Base-by-base conservation (phyloP, 768 basidiomycete genomes). In the Russula virescens region DNA sequence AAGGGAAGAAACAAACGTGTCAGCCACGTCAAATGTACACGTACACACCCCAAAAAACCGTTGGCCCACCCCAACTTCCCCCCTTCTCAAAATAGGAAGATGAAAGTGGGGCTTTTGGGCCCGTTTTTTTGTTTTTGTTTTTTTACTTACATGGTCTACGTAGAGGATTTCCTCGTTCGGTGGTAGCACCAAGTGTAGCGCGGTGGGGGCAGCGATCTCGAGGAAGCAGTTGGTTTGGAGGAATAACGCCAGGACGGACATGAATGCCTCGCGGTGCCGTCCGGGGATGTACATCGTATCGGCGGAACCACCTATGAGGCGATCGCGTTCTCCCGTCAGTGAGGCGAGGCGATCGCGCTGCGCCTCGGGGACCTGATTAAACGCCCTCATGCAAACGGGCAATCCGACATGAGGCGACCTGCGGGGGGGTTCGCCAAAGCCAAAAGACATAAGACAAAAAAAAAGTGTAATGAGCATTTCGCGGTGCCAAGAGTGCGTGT, bases 221-320 rank as follows among this genome's bases (percentile, higher is more conserved):
- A 80, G 66, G 71, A 82, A 82, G 65, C 79, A 80, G 38, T 76
- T 52, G 11, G 80, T 81, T 64, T 78, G 75, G 23, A 82, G 72
- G 69, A 82, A 82, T 19, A 75, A 66, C 0, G 71, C 76, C 13
- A 81, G 69, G 11, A 75, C 70, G 18, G 78, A 74, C 73, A 80
- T 75, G 70, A 81, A 77, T 8, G 66, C 59, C 14, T 58, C 58
- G 40, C 75, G 74, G 58, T 78, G 76, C 2, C 73, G 72, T 14
- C 76, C 76, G 7, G 81, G 81, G 49, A 81, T 75, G 66, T 82
- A 81, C 57, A 81, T 56, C 52, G 80, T 82, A 61, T 81, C 80
- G 19, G 72, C 76, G 0, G 79, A 81, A 16, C 81, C 81, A 21
- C 80, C 79, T 42, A 82, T 72, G 28, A 81, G 70, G 38, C 77